Evolutionary conservation across 345 rosid species (phyloP).

Genomic region (Conringia planisiliqua): DNA sequence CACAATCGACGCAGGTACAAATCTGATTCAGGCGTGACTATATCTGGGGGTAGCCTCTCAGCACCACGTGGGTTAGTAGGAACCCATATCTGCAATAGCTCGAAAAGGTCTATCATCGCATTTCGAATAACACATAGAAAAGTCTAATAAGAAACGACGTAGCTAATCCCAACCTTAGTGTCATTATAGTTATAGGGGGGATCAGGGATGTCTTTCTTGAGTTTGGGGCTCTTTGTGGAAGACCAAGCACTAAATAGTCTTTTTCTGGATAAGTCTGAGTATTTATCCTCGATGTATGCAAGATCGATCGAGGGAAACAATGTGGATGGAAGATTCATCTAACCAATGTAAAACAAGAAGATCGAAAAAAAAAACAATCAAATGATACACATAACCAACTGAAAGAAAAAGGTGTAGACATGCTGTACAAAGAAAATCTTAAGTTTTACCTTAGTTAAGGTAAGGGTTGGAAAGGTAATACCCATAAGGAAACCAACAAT

Average conservation of each 20-base stretch:
- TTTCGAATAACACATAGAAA: neutral
- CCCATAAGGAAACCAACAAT: constrained; percentile 84
- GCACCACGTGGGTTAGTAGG: constrained; percentile 92
- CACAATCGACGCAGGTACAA: constrained; percentile 69
- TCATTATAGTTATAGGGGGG: constrained; percentile 32
- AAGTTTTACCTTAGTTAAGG: constrained; percentile 61
- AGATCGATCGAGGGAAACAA: constrained; percentile 82
- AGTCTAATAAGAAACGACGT: neutral
- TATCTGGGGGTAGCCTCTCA: constrained; percentile 86
- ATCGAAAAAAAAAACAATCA: neutral
- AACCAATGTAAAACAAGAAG: constrained; percentile 28
- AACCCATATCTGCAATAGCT: constrained; percentile 70
- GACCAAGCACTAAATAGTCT: constrained; percentile 63
- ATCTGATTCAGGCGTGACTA: constrained; percentile 71
- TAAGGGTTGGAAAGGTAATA: constrained; percentile 66
- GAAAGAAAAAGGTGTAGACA: neutral
- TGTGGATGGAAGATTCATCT: constrained; percentile 85
- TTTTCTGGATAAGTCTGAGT: constrained; percentile 72
- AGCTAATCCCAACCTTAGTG: constrained; percentile 49
- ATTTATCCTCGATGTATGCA: constrained; percentile 73
- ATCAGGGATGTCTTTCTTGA: constrained; percentile 25
- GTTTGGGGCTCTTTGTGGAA: constrained; percentile 46
- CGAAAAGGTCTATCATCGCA: neutral
- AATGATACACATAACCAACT: neutral
- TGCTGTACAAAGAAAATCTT: neutral